Evolutionary conservation across 805 yeast species (phyloP).

Genomic region (Starmerella bombicola): DNA sequence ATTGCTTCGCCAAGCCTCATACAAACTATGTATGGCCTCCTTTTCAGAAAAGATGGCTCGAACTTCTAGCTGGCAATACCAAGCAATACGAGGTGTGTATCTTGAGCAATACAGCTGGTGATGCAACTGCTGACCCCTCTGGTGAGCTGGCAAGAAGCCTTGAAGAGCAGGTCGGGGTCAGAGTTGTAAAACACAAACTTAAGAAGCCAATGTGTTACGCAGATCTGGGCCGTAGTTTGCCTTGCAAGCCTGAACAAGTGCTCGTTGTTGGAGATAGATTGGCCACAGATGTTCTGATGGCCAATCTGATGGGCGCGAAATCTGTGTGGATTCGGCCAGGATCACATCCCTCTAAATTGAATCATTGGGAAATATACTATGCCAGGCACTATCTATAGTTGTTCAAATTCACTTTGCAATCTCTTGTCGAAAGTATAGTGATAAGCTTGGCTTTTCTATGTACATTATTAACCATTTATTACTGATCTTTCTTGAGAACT

Average conservation of each 20-base stretch:
- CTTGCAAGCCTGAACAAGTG: constrained; percentile 43
- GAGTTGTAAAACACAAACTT: constrained; percentile 27
- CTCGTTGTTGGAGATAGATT: constrained; percentile 85
- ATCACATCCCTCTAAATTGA: constrained; percentile 32
- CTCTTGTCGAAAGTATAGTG: too few relatives aligned
- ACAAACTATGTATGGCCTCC: constrained; percentile 69
- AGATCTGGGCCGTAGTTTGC: constrained; percentile 54
- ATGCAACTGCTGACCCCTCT: constrained; percentile 53
- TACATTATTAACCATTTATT: neutral
- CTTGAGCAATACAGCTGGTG: constrained; percentile 87
- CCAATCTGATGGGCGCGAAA: constrained; percentile 80
- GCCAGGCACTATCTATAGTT: too few relatives aligned
- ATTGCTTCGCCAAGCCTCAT: constrained; percentile 81
- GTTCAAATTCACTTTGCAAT: too few relatives aligned
- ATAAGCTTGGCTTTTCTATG: constrained; percentile 1
- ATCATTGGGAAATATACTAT: constrained; percentile 14
- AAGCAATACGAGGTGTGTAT: constrained; percentile 49
- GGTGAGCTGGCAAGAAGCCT: constrained; percentile 48
- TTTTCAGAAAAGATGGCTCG: constrained; percentile 44
- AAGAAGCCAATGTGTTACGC: constrained; percentile 34
- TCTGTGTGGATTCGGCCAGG: constrained; percentile 79
- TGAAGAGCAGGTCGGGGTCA: constrained; percentile 40
- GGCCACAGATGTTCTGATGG: constrained; percentile 86
- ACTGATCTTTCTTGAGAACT: constrained; percentile 24
- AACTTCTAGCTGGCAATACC: constrained; percentile 29